These are phyloP conservation scores for Taiozyma sp. DNA, from an alignment of 1,139 yeast species.

Conservation along the genomic window DNA sequence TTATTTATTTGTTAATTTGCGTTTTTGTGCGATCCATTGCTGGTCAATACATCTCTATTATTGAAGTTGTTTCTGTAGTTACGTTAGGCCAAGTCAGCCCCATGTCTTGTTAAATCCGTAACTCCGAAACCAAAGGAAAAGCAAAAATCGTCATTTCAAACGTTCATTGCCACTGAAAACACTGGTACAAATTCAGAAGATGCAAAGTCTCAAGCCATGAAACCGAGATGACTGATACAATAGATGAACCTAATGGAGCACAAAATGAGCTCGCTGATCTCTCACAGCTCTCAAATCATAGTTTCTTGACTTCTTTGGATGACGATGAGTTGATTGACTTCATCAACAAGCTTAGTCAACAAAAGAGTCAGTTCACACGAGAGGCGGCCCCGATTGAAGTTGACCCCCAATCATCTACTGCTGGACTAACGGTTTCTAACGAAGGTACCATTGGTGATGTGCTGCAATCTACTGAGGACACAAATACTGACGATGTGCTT, in stretches of 20 bases:
- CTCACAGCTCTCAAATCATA: conserved; percentile 13
- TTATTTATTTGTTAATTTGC: neutral
- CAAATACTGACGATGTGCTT: conserved; percentile 7
- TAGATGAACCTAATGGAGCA: neutral
- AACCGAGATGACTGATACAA: neutral
- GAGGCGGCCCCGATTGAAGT: neutral
- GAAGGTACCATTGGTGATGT: neutral
- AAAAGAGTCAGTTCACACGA: conserved; percentile 3
- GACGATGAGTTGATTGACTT: conserved; percentile 38
- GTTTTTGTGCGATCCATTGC: neutral
- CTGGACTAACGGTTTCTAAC: neutral
- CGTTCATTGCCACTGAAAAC: neutral
- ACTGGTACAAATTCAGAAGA: neutral
- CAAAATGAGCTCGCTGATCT: neutral
- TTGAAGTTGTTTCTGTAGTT: neutral
- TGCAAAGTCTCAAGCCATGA: neutral
- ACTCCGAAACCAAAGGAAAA: neutral
- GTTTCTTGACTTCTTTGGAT: conserved; percentile 30
- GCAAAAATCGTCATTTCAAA: neutral
- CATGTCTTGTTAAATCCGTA: neutral
- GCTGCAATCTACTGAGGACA: conserved; percentile 13
- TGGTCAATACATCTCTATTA: neutral
- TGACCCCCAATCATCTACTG: neutral
- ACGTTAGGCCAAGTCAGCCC: too few relatives aligned
- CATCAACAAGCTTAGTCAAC: conserved; percentile 32